Conservation (phyloP, 306 rosid species). For the Vigna trinervia region DNA sequence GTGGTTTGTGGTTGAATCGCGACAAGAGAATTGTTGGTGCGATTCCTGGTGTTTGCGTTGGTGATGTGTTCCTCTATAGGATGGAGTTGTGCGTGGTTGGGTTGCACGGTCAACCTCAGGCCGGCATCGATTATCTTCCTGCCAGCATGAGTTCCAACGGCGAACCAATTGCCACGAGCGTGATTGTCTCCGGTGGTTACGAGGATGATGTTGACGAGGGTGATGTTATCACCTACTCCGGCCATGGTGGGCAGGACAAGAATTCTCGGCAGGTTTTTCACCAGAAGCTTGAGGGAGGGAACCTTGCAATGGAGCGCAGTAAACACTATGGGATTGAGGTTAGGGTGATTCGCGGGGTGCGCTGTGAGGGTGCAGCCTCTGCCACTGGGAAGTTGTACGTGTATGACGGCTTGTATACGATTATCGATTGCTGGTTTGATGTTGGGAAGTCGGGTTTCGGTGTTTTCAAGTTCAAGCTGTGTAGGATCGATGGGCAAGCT, state of each 20-base stretch:
- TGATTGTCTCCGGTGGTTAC: conserved; percentile 92
- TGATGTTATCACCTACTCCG: conserved; percentile 81
- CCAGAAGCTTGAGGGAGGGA: conserved; percentile 92
- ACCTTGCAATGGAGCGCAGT: conserved; percentile 92
- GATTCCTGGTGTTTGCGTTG: conserved; percentile 84
- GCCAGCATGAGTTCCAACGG: conserved; percentile 84
- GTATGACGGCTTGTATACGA: conserved; percentile 89
- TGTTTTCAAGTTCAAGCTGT: conserved; percentile 79
- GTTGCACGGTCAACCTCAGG: conserved; percentile 87
- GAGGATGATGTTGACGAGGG: conserved; percentile 90
- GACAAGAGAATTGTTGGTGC: conserved; percentile 93
- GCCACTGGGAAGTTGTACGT: conserved; percentile 75
- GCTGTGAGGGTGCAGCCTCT: conserved; percentile 54
- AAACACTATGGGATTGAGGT: conserved; percentile 95
- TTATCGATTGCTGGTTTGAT: conserved; percentile 86
- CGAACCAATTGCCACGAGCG: conserved; percentile 92
- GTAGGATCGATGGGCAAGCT: conserved; percentile 82
- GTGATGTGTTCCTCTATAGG: conserved; percentile 80
- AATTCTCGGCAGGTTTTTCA: conserved; percentile 69
- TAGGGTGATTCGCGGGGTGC: conserved; percentile 84
- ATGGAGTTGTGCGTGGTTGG: conserved; percentile 94
- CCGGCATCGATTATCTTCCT: conserved; percentile 92
- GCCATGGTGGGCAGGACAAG: conserved; percentile 98
- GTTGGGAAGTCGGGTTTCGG: conserved; percentile 96
- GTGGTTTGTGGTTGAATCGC: conserved; percentile 83